These are phyloP conservation scores for Neurospora sp. DNA, from an alignment of 495 filamentous ascomycete species.

Conservation along the genomic window DNA sequence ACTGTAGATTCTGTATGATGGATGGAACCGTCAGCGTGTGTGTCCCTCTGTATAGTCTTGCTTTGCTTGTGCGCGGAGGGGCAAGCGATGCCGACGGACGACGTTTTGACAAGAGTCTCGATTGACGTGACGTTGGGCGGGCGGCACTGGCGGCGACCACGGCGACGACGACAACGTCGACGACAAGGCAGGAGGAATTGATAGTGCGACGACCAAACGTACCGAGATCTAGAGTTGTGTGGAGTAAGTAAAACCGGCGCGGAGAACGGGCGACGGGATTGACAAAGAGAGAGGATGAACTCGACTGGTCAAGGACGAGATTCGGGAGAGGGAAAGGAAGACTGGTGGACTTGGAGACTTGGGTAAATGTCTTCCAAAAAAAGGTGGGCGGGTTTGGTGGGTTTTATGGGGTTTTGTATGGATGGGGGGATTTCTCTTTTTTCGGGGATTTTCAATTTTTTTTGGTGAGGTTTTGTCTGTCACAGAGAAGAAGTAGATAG, in stretches of 20 bases:
- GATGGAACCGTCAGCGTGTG: neutral
- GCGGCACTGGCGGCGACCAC: neutral
- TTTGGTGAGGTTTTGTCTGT: slow-evolving; percentile 31
- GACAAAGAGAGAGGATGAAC: slow-evolving; percentile 18
- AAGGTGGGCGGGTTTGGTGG: slow-evolving; percentile 11
- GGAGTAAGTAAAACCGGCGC: slow-evolving; percentile 5
- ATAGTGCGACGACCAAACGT: slow-evolving; percentile 3
- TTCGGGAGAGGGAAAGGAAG: slow-evolving; percentile 12
- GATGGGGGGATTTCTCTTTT: slow-evolving; percentile 5
- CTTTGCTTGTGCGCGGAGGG: neutral
- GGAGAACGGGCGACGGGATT: slow-evolving; percentile 18
- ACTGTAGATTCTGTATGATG: neutral
- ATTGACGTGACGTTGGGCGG: neutral
- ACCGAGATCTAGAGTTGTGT: slow-evolving; percentile 9
- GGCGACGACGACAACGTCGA: neutral
- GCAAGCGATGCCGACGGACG: neutral
- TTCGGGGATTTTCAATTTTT: slow-evolving; percentile 37
- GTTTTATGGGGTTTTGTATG: slow-evolving; percentile 22
- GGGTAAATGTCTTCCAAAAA: slow-evolving; percentile 11
- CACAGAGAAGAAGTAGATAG: slow-evolving; percentile 23
- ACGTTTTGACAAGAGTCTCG: neutral
- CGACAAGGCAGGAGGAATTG: neutral
- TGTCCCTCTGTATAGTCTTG: too few relatives aligned
- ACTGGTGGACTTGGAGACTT: slow-evolving; percentile 8
- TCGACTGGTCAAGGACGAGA: slow-evolving; percentile 6